phyloP scores from a whole-genome alignment of 108 stramenopile genomes.

The Bacterosira constricta region DNA sequence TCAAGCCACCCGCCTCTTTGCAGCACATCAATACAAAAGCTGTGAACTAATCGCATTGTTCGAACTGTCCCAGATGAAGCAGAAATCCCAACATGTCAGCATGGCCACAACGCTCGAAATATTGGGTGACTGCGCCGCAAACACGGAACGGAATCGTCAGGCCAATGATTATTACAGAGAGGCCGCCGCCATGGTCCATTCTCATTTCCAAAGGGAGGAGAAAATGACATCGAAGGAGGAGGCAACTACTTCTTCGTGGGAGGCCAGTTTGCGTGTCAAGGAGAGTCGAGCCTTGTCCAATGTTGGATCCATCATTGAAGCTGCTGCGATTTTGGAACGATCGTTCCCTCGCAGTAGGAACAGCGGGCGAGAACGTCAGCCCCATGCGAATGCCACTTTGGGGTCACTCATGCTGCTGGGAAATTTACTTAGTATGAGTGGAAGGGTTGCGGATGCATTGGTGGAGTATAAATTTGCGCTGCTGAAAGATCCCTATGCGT shows the following conservation, averaged over 20 bases:
- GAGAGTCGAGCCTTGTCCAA: conserved; percentile 74
- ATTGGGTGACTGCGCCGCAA: conserved; percentile 71
- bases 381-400: conserved; percentile 29
- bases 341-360: conserved; percentile 51
- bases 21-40: conserved; percentile 65
- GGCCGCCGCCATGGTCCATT: conserved; percentile 9
- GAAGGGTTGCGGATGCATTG: conserved; percentile 53
- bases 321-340: conserved; percentile 68
- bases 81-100: background rate
- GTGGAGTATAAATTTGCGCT: conserved; percentile 64
- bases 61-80: conserved; percentile 51
- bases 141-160: conserved; percentile 52
- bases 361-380: background rate
- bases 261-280: conserved; percentile 63
- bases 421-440: conserved; percentile 58
- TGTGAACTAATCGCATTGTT: conserved; percentile 75
- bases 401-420: conserved; percentile 76
- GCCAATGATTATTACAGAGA: conserved; percentile 73
- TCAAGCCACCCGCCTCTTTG: conserved; percentile 57
- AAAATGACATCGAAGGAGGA: background rate
- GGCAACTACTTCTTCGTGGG: conserved; percentile 30
- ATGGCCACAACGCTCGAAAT: conserved; percentile 53
- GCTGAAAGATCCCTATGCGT: conserved; percentile 60
- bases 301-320: conserved; percentile 71
- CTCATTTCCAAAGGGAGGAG: background rate